Percentiles rank a stretch among this genome's conserved stretches.
Evolutionary conservation across 352 stramenopile species (phyloP).

Genomic region (Saprolegnia parasitica): DNA sequence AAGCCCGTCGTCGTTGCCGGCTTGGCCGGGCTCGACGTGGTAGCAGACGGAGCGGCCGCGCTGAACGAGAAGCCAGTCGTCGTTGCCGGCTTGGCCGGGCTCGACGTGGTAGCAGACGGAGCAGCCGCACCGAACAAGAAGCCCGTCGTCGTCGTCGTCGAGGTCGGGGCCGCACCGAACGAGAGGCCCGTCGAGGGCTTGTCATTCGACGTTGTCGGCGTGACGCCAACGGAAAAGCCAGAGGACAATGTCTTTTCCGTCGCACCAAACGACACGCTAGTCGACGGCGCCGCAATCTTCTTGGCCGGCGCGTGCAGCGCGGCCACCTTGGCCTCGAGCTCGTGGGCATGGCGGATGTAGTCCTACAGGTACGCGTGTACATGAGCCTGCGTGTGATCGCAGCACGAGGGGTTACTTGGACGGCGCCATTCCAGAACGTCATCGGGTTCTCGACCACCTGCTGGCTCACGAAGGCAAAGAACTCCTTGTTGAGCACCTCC

Average conservation of each 20-base stretch:
- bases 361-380: conserved; percentile 40
- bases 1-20: conserved; percentile 17
- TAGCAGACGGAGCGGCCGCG: conserved; percentile 25
- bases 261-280: conserved; percentile 12
- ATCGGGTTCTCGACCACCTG: conserved; percentile 64
- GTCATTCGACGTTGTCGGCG: not conserved
- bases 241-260: no score
- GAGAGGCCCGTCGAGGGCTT: conserved; percentile 14
- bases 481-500: conserved; percentile 75
- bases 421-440: conserved; percentile 54
- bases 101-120: conserved; percentile 15
- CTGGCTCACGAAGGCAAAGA: conserved; percentile 62
- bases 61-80: conserved; percentile 26
- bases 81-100: conserved; percentile 8
- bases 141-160: conserved; percentile 5
- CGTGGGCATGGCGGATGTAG: conserved; percentile 62
- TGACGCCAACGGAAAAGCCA: no score
- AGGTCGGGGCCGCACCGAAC: conserved; percentile 14
- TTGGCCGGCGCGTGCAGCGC: conserved; percentile 28
- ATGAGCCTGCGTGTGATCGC: not conserved
- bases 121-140: conserved; percentile 30
- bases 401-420: conserved; percentile 38
- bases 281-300: not conserved
- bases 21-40: conserved; percentile 10
- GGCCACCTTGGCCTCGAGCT: conserved; percentile 52